Percentiles rank a stretch among this genome's conserved stretches.
Conservation (phyloP, 257 asterid species). For the Solanum chilense region DNA sequence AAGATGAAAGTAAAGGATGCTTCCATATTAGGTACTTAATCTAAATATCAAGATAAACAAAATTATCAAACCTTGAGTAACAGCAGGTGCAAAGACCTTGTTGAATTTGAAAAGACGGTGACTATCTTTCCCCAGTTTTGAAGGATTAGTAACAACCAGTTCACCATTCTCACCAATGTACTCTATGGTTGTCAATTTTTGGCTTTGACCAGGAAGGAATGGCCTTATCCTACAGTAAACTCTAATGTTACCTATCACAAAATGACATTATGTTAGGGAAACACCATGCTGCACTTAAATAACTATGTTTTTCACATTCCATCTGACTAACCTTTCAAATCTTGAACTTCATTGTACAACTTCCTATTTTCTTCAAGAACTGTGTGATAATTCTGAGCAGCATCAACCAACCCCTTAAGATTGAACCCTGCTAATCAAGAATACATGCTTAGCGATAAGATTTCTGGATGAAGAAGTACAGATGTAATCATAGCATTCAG, state of each 20-base stretch:
- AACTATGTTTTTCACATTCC: background rate
- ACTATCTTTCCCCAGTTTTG: slow-evolving; percentile 76
- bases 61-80: slow-evolving; percentile 66
- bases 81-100: slow-evolving; percentile 70
- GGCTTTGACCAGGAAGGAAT: slow-evolving; percentile 65
- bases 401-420: slow-evolving; percentile 62
- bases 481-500: background rate
- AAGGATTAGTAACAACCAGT: slow-evolving; percentile 69
- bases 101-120: slow-evolving; percentile 88
- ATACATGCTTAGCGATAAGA: background rate
- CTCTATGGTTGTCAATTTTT: slow-evolving; percentile 61
- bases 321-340: slow-evolving; percentile 69
- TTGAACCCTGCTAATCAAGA: slow-evolving; percentile 40
- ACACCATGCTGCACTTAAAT: background rate
- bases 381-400: slow-evolving; percentile 79
- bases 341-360: slow-evolving; percentile 93
- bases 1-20: background rate
- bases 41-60: background rate
- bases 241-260: slow-evolving; percentile 69
- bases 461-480: slow-evolving; percentile 2
- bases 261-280: background rate
- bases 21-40: background rate
- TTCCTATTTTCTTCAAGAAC: slow-evolving; percentile 84
- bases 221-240: slow-evolving; percentile 93
- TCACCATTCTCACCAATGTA: slow-evolving; percentile 93